Evolutionary conservation across 352 stramenopile species (phyloP), one percentile per base, ranked within the genome.

Genomic region (Pythium graminicola): DNA sequence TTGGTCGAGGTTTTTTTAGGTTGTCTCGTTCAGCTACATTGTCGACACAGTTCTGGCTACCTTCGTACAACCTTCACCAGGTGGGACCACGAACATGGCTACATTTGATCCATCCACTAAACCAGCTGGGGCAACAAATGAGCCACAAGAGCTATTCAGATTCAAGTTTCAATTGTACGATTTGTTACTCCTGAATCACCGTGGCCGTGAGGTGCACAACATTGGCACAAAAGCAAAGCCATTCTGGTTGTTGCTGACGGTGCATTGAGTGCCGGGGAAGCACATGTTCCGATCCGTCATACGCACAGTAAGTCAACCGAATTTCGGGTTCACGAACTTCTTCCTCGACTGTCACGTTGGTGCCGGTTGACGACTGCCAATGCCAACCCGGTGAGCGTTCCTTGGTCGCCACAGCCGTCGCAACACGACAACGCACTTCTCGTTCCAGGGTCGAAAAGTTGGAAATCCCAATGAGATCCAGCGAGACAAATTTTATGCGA

Each of bases 201-300:
- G 66, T 60, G 20, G 69, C 67, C 10, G 68, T 79, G 22, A 87
- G 57, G 57, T 85, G 76, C 52, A 73, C 72, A 17, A 81, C 70
- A 38, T 85, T 85, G 3, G 72, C 72, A 50, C 73, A 87, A 45
- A 87, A 85, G 64, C 72, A 81, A 16, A 87, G 67, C 76, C 76
- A 87, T 22, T 72, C 58, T 3, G 33, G 32, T 19, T 57, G 32
- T 23, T 57, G 54, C 29, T 36, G 24, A 1, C 27, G 20, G 9
- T 46, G 27, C 9, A 20, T 23, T 50, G 72, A 42, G 1, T 62
- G 39, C 8, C n/a, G 20, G 9, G 24, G 23, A 3, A 72, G 47
- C 41, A 65, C 51, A 5, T 55, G 40, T 28, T 67, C 55, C 16
- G 50, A 54, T 23, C 61, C 61, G 42, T 70, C 65, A 24, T 65